Percentiles rank a stretch among this genome's conserved stretches.
Evolutionary conservation across 1,284 basidiomycete genomes (phyloP).

Genomic region (Leccinum fallax): DNA sequence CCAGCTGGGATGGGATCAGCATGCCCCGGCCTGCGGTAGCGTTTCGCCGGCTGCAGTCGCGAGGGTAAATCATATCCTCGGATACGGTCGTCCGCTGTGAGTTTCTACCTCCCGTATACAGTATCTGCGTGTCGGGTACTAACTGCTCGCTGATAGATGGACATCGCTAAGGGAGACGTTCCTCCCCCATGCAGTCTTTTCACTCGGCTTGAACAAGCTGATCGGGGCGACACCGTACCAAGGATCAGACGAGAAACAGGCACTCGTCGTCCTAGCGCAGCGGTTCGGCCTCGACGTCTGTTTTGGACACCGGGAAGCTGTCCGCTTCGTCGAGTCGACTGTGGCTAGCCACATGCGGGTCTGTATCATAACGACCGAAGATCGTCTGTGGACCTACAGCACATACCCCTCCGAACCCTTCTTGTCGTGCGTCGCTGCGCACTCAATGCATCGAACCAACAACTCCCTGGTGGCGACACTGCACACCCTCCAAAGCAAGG

Average conservation of each 20-base stretch:
- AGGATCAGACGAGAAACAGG: not conserved
- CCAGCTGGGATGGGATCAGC: not conserved
- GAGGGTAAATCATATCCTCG: not conserved
- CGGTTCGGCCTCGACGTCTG: not conserved
- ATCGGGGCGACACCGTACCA: not conserved
- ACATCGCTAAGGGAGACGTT: not conserved
- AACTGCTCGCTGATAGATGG: not conserved
- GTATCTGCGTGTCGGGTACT: not conserved
- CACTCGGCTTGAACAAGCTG: not conserved
- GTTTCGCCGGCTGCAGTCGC: not conserved
- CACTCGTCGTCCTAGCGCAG: not conserved
- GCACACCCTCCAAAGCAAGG: not conserved
- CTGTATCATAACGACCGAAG: not conserved
- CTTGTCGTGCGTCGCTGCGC: not conserved
- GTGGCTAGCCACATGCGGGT: constrained; percentile 1
- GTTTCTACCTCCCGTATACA: not conserved
- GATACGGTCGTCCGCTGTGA: not conserved
- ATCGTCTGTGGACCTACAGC: not conserved
- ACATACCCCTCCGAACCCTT: not conserved
- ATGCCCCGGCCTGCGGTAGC: not conserved
- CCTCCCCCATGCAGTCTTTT: not conserved
- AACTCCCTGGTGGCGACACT: not conserved
- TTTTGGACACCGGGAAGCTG: constrained; percentile 1
- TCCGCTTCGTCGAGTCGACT: not conserved
- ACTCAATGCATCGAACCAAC: not conserved